These are phyloP conservation scores for Lizonia empirigonia DNA, from an alignment of 2,329 filamentous ascomycete genomes.

Conservation along the genomic window DNA sequence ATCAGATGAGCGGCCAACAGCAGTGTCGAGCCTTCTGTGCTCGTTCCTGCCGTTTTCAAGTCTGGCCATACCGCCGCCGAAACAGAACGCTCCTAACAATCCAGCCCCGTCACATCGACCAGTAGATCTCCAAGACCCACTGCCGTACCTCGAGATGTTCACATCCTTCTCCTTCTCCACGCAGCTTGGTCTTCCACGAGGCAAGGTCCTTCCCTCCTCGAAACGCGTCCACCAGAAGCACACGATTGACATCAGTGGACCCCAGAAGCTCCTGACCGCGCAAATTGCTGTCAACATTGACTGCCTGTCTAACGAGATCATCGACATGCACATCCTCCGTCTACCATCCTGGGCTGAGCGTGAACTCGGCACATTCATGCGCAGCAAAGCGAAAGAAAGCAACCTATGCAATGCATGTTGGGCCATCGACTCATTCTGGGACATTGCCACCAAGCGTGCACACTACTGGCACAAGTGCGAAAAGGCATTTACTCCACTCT, in stretches of 20 bases:
- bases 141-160: slow-evolving; percentile 74
- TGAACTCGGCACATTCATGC: slow-evolving; percentile 63
- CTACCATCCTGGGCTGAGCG: slow-evolving; percentile 64
- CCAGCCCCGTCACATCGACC: slow-evolving; percentile 66
- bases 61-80: slow-evolving; percentile 33
- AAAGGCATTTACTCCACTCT: slow-evolving; percentile 50
- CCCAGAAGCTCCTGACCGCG: slow-evolving; percentile 63
- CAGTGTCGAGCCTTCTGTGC: slow-evolving; percentile 45
- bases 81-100: slow-evolving; percentile 33
- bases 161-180: slow-evolving; percentile 69
- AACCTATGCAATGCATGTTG: slow-evolving; percentile 68
- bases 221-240: slow-evolving; percentile 49
- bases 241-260: slow-evolving; percentile 58
- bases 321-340: slow-evolving; percentile 58
- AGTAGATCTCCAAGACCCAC: slow-evolving; percentile 67
- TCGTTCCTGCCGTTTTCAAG: slow-evolving; percentile 50
- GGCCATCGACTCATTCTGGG: slow-evolving; percentile 72
- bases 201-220: slow-evolving; percentile 18
- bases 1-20: slow-evolving; percentile 28
- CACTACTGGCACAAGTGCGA: slow-evolving; percentile 66
- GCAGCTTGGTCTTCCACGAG: slow-evolving; percentile 46
- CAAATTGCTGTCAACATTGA: slow-evolving; percentile 63
- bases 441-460: slow-evolving; percentile 64
- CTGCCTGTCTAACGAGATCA: slow-evolving; percentile 53
- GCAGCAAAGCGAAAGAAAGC: slow-evolving; percentile 46